Evolutionary conservation across 345 rosid species (phyloP), one percentile per base, ranked within the genome.

Genomic region (Euphorbia tirucalli): DNA sequence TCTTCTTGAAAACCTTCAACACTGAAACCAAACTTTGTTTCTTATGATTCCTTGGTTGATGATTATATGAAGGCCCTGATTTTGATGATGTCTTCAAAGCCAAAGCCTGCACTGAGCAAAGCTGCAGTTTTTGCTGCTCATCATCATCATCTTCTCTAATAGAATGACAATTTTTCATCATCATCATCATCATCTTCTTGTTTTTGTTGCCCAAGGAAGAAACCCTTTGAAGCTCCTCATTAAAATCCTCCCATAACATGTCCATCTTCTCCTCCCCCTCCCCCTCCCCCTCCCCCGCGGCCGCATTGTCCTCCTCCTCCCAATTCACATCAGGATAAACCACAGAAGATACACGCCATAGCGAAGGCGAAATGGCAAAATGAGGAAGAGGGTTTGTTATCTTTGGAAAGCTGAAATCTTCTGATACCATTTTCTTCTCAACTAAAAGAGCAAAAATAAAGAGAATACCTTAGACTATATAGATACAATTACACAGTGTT

Each of bases 361-460:
- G 68, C 0, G 84, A 76, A 16, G 83, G 84, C 0, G 82, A 65
- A 39, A 72, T 39, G 4, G 71, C 63, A 25, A 74, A 71, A 31
- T 68, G 77, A 41, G 82, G 75, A 32, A 61, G 19, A 11, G 75
- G 69, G 49, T 69, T 59, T 35, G n/a, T 68, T 52, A 78, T 74
- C 57, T 48, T 76, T 7, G 87, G 84, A 63, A 83, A 81, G 76
- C 83, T 81, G 61, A 83, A 83, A 49, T 81, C 83, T 35, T 81
- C 84, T 0, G 78, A 25, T 13, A 74, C 72, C 82, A 81, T 74
- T 35, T 35, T 35, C 39, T 7, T 35, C 15, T 13, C 15, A 44
- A 13, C 49, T 44, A 44, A n/a, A n/a, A n/a, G n/a, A n/a, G n/a
- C n/a, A n/a, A n/a, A n/a, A n/a, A n/a, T n/a, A n/a, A n/a, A n/a